A percentile compares a stretch with the other conserved stretches of the same genome.
These are phyloP conservation scores for Beverwykella pulmonaria DNA, from an alignment of 495 filamentous ascomycete species.

Conservation along the genomic window DNA sequence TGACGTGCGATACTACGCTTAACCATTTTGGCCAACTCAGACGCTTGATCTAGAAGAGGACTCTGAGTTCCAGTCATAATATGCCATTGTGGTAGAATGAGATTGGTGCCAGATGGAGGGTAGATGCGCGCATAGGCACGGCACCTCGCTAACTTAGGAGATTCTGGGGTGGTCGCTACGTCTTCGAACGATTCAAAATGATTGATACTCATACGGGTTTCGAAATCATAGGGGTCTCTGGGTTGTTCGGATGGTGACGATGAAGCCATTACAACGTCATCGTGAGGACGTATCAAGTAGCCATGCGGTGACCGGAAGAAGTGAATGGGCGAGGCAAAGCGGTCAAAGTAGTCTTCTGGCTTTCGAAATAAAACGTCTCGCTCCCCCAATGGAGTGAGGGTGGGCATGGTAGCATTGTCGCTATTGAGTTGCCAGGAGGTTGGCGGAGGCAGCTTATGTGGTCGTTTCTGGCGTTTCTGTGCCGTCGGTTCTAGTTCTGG, in stretches of 20 bases:
- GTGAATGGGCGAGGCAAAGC: conserved; percentile 62
- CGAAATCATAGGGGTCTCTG: conserved; percentile 8
- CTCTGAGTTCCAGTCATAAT: conserved; percentile 31
- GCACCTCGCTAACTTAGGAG: conserved; percentile 20
- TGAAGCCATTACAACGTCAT: conserved; percentile 23
- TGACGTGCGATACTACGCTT: conserved; percentile 29
- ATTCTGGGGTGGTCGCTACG: neutral
- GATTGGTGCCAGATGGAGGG: conserved; percentile 22
- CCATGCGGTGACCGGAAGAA: conserved; percentile 53
- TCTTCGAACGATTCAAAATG: conserved; percentile 20
- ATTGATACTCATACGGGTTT: conserved; percentile 20
- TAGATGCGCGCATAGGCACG: conserved; percentile 35
- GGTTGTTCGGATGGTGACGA: conserved; percentile 12
- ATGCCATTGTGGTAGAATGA: conserved; percentile 29
- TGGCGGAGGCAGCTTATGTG: conserved; percentile 4
- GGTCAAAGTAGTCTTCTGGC: conserved; percentile 57
- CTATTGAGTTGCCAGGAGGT: conserved; percentile 24
- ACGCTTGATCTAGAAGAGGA: conserved; percentile 31
- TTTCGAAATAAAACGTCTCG: conserved; percentile 52
- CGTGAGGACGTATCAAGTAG: conserved; percentile 18
- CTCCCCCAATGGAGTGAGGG: conserved; percentile 46
- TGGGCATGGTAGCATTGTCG: conserved; percentile 38
- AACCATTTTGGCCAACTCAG: conserved; percentile 23
- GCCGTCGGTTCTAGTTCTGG: no score
- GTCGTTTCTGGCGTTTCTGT: conserved; percentile 12